Percentiles rank a stretch among this genome's conserved stretches.
Evolutionary conservation across 2,329 filamentous ascomycete genomes (phyloP).

Genomic region (Cladosporium sp.): DNA sequence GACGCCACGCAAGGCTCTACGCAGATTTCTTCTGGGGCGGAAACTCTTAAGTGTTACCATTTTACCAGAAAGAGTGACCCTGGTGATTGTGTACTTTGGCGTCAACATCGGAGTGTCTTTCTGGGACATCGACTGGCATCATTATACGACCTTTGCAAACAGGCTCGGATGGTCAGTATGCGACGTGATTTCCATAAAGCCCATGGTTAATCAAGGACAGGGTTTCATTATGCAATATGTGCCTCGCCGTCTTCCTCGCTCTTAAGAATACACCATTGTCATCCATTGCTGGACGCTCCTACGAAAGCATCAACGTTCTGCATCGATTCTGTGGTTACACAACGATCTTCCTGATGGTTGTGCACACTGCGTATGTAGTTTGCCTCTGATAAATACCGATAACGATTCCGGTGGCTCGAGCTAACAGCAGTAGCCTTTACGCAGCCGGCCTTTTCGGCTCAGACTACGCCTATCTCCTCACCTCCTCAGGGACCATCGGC

Average conservation of each 20-base stretch:
- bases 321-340: conserved; percentile 23
- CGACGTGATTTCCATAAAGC: not conserved
- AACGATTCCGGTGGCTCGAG: too few species aligned
- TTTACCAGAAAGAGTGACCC: not conserved
- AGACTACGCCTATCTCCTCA: conserved; percentile 12
- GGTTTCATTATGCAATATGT: conserved; percentile 22
- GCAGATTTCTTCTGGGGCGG: not conserved
- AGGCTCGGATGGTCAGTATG: conserved; percentile 20
- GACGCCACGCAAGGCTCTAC: not conserved
- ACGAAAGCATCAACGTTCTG: conserved; percentile 20
- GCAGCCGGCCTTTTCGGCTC: conserved; percentile 13
- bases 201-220: conserved; percentile 3
- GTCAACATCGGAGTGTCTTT: conserved; percentile 12
- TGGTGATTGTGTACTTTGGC: conserved; percentile 10
- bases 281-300: conserved; percentile 20
- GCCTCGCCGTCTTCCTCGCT: conserved; percentile 19
- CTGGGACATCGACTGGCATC: conserved; percentile 12
- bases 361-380: conserved; percentile 18
- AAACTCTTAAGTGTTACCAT: not conserved
- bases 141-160: conserved; percentile 18
- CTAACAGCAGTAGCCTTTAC: conserved; percentile 10
- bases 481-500: conserved; percentile 15
- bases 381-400: not conserved
- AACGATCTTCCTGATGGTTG: conserved; percentile 16
- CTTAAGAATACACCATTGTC: conserved; percentile 25